Conservation (phyloP, 1,284 basidiomycete species). For the Golubevia sp. region DNA sequence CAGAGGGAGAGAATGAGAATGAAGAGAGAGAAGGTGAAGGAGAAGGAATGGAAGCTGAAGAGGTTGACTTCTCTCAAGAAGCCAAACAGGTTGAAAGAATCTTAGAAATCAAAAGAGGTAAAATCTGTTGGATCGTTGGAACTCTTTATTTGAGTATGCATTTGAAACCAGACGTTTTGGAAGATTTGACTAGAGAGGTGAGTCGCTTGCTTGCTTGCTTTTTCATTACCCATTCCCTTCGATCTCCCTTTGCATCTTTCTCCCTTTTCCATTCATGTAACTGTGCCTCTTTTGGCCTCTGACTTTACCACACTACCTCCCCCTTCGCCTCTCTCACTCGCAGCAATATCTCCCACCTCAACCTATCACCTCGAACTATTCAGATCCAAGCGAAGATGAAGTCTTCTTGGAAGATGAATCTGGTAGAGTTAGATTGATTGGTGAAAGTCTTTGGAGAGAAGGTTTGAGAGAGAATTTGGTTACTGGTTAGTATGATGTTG, state of each 20-base stretch:
- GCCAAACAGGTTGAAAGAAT: conserved; percentile 80
- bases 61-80: conserved; percentile 67
- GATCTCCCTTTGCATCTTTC: not conserved
- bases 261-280: not conserved
- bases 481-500: conserved; percentile 29
- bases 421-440: conserved; percentile 85
- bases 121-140: conserved; percentile 87
- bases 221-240: not conserved
- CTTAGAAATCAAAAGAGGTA: conserved; percentile 81
- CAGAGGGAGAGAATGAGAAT: not conserved
- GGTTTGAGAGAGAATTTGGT: conserved; percentile 30
- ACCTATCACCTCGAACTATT: conserved; percentile 69
- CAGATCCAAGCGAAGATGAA: conserved; percentile 75
- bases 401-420: conserved; percentile 94
- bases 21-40: conserved; percentile 25
- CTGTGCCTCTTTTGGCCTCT: too few species aligned
- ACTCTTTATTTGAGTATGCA: conserved; percentile 99
- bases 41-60: too few species aligned
- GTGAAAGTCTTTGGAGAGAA: conserved; percentile 64
- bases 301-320: conserved; percentile 4
- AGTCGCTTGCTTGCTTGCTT: conserved; percentile 5
- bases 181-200: conserved; percentile 91
- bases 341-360: conserved; percentile 88
- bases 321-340: conserved; percentile 9
- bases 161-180: conserved; percentile 93